Conservation (phyloP, 1,284 basidiomycete genomes). For the Anthracocystis setariae region DNA sequence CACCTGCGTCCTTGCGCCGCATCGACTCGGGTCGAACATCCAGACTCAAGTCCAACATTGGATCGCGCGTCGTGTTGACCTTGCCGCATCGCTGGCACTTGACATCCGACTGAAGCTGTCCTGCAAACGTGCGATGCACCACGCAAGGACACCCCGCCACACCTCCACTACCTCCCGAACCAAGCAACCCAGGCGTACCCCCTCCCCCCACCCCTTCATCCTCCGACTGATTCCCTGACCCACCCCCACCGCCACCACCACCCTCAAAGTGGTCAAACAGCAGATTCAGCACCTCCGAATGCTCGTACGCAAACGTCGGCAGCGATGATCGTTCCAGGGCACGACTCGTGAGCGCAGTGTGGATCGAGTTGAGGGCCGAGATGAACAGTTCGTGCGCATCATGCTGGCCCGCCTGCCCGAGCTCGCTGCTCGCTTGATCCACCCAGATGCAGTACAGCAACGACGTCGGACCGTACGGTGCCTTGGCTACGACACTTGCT, state of each 20-base stretch:
- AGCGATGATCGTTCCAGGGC: constrained; percentile 44
- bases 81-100: constrained; percentile 81
- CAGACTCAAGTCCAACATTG: constrained; percentile 89
- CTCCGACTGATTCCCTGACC: constrained; percentile 39
- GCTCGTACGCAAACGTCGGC: constrained; percentile 49
- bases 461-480: constrained; percentile 80
- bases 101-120: constrained; percentile 86
- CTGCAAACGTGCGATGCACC: constrained; percentile 89
- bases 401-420: constrained; percentile 91
- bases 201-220: constrained; percentile 31
- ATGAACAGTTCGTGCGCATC: constrained; percentile 81
- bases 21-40: constrained; percentile 72
- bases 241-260: constrained; percentile 13
- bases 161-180: constrained; percentile 19
- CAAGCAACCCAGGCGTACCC: constrained; percentile 12
- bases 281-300: constrained; percentile 34
- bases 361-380: constrained; percentile 62
- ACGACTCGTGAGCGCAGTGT: constrained; percentile 51
- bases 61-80: constrained; percentile 82
- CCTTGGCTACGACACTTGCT: constrained; percentile 48
- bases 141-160: constrained; percentile 80
- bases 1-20: constrained; percentile 16
- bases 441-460: constrained; percentile 90
- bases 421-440: constrained; percentile 75
- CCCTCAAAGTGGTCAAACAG: constrained; percentile 54